phyloP scores from a whole-genome alignment of 192 early-diverging fungal species.

The Pilobolus umbonatus region DNA sequence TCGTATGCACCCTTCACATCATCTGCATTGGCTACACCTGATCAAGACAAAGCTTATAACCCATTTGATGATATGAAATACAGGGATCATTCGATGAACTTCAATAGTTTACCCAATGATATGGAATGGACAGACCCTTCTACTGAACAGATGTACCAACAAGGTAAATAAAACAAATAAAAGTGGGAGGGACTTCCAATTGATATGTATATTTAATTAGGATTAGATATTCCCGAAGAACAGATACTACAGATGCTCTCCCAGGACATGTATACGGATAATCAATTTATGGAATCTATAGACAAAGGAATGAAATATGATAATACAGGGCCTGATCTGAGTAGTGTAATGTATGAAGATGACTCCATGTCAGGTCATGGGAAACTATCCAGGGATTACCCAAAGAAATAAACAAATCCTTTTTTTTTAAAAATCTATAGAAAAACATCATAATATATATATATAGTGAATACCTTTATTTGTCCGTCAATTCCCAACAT shows the following conservation, averaged over 20 bases:
- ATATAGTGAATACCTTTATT: too few species aligned
- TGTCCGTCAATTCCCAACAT: too few species aligned
- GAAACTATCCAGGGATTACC: too few species aligned
- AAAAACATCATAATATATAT: too few species aligned
- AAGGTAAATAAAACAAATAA: neutral
- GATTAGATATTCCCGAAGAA: too few species aligned
- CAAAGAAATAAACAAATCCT: too few species aligned
- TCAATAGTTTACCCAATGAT: conserved; percentile 7
- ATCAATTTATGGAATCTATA: too few species aligned
- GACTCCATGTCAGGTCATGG: too few species aligned
- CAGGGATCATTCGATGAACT: neutral
- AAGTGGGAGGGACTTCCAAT: neutral
- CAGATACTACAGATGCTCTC: too few species aligned
- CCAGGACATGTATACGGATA: too few species aligned
- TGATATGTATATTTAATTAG: neutral
- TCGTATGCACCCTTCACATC: conserved; percentile 29
- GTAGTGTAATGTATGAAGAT: neutral
- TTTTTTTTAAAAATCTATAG: too few species aligned
- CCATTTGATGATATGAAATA: conserved; percentile 22
- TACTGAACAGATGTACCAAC: conserved; percentile 3
- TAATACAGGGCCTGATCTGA: conserved; percentile 5
- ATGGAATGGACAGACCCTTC: conserved; percentile 21
- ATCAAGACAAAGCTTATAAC: conserved; percentile 23
- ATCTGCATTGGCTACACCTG: conserved; percentile 25
- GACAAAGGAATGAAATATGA: too few species aligned